Percentiles rank a stretch among this genome's conserved stretches.
These are phyloP conservation scores for Spathaspora girioi DNA, from an alignment of 805 yeast genomes.

Conservation along the genomic window DNA sequence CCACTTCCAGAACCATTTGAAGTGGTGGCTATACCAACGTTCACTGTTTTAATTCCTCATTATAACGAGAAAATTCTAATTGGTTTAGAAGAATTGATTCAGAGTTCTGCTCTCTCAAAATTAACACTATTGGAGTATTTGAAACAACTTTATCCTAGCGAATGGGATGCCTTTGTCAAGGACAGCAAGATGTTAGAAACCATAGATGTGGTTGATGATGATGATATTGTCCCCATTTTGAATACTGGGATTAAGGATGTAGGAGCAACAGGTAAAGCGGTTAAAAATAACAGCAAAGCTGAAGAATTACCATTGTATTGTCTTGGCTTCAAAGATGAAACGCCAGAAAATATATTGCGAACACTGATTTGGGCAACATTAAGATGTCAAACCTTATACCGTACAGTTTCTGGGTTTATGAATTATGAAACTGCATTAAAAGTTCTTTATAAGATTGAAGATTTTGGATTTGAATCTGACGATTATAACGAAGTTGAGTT, in stretches of 20 bases:
- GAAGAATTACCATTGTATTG: constrained; percentile 68
- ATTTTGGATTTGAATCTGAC: constrained; percentile 24
- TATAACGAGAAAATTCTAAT: constrained; percentile 48
- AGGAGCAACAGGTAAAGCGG: background rate
- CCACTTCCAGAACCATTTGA: constrained; percentile 48
- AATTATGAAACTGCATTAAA: constrained; percentile 74
- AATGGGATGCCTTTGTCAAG: constrained; percentile 78
- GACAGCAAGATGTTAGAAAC: constrained; percentile 50
- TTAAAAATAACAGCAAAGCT: constrained; percentile 30
- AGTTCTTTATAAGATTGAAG: constrained; percentile 64
- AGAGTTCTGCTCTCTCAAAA: constrained; percentile 42
- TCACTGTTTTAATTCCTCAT: constrained; percentile 51
- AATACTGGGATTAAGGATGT: background rate
- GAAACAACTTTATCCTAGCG: constrained; percentile 65
- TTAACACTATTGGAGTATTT: constrained; percentile 72
- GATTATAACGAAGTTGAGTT: constrained; percentile 19
- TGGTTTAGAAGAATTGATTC: constrained; percentile 43
- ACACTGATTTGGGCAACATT: constrained; percentile 87
- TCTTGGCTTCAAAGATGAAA: constrained; percentile 67
- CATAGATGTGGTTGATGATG: constrained; percentile 1
- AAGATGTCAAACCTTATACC: constrained; percentile 76
- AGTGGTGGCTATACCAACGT: constrained; percentile 45
- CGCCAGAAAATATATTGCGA: constrained; percentile 59
- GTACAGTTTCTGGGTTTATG: constrained; percentile 82
- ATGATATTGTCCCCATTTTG: background rate